Conservation (phyloP, 176 grass and related monocot genomes). For the Stipa capillata region DNA sequence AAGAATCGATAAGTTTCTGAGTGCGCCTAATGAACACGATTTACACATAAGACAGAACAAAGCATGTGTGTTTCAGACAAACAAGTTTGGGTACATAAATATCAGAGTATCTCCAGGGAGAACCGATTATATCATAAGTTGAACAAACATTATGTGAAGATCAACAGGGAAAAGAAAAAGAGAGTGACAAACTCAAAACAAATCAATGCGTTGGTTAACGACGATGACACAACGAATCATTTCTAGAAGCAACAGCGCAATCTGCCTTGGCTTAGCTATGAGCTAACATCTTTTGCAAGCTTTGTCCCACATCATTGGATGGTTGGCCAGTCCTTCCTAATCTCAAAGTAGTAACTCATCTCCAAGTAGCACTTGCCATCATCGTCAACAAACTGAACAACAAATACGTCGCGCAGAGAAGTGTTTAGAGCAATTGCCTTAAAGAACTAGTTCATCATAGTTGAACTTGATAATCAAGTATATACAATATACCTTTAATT, state of each 20-base stretch:
- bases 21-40: neutral
- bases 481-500: slow-evolving; percentile 52
- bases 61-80: neutral
- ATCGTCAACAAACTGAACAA: slow-evolving; percentile 56
- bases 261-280: slow-evolving; percentile 37
- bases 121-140: slow-evolving; percentile 20
- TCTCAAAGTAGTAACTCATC: slow-evolving; percentile 87
- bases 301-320: slow-evolving; percentile 33
- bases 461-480: neutral
- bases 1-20: neutral
- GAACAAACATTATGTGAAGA: slow-evolving; percentile 23
- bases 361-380: slow-evolving; percentile 88
- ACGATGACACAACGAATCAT: neutral
- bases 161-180: neutral
- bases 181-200: neutral
- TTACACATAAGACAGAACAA: neutral
- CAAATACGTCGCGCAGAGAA: neutral
- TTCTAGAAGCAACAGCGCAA: slow-evolving; percentile 27
- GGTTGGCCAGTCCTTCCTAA: slow-evolving; percentile 72
- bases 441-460: neutral
- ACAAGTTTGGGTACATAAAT: slow-evolving; percentile 30
- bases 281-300: slow-evolving; percentile 27
- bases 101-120: slow-evolving; percentile 17
- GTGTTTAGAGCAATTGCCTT: neutral
- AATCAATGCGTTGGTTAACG: slow-evolving; percentile 8